These are phyloP conservation scores for Dipodascus geniculatus DNA, from an alignment of 805 yeast genomes.

Conservation along the genomic window DNA sequence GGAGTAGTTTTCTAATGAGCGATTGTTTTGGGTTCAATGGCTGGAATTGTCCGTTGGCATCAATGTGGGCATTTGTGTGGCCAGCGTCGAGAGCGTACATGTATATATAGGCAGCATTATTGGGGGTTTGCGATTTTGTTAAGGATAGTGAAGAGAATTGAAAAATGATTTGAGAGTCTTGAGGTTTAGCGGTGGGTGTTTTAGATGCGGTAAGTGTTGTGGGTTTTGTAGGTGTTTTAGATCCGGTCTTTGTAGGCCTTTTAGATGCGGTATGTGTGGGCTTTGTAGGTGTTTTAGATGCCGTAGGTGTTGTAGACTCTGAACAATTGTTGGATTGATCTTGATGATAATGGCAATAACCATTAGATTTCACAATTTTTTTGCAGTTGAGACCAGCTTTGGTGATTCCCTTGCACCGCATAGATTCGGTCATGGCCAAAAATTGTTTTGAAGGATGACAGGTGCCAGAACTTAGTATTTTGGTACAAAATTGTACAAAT, in stretches of 20 bases:
- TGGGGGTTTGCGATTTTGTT: not conserved
- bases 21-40: constrained; percentile 4
- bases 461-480: no score
- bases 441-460: no score
- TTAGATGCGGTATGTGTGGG: not conserved
- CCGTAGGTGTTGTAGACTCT: not conserved
- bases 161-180: not conserved
- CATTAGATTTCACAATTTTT: not conserved
- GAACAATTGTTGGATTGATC: not conserved
- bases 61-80: constrained; percentile 17
- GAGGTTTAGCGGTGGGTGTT: no score
- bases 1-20: not conserved
- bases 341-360: not conserved
- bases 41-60: constrained; percentile 10
- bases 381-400: not conserved
- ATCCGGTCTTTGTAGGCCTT: no score
- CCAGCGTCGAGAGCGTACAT: constrained; percentile 17
- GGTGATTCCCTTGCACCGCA: not conserved
- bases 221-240: not conserved
- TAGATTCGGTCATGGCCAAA: no score
- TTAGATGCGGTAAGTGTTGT: not conserved
- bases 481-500: no score
- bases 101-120: constrained; percentile 22
- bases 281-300: not conserved
- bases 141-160: not conserved